These are phyloP conservation scores for Ophiosphaerella korrae DNA, from an alignment of 2,329 filamentous ascomycete genomes.

Conservation along the genomic window DNA sequence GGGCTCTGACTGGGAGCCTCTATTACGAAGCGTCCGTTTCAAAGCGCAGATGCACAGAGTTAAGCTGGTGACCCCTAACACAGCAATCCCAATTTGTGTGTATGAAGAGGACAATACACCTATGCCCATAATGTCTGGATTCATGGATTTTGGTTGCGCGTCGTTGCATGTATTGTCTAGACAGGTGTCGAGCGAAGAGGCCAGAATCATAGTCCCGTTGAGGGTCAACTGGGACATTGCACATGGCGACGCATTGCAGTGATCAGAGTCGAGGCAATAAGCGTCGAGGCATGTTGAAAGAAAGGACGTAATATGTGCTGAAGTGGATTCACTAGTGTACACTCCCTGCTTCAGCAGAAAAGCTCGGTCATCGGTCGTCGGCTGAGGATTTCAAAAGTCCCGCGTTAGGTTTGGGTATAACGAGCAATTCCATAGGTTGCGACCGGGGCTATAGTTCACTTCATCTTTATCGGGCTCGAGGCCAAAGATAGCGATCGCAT, in stretches of 20 bases:
- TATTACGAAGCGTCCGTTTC: too few species aligned
- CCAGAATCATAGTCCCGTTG: not conserved
- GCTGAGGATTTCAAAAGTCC: not conserved
- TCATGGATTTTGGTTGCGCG: not conserved
- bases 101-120: not conserved
- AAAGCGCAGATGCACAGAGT: too few species aligned
- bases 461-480: not conserved
- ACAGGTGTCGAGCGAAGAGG: not conserved
- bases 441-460: not conserved
- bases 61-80: too few species aligned
- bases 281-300: slow-evolving; percentile 5
- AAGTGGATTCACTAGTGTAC: not conserved
- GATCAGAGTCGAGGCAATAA: slow-evolving; percentile 1
- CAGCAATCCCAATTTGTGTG: slow-evolving; percentile 2
- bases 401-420: slow-evolving; percentile 4
- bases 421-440: slow-evolving; percentile 4
- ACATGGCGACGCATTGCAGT: not conserved
- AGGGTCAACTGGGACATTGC: not conserved
- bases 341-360: not conserved
- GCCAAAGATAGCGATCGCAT: not conserved
- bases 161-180: not conserved
- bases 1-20: not conserved
- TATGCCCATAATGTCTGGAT: slow-evolving; percentile 4
- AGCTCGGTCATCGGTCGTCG: not conserved
- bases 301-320: slow-evolving; percentile 1